phyloP scores from a whole-genome alignment of 805 yeast species.

The Wickerhamiella sergipiensis region DNA sequence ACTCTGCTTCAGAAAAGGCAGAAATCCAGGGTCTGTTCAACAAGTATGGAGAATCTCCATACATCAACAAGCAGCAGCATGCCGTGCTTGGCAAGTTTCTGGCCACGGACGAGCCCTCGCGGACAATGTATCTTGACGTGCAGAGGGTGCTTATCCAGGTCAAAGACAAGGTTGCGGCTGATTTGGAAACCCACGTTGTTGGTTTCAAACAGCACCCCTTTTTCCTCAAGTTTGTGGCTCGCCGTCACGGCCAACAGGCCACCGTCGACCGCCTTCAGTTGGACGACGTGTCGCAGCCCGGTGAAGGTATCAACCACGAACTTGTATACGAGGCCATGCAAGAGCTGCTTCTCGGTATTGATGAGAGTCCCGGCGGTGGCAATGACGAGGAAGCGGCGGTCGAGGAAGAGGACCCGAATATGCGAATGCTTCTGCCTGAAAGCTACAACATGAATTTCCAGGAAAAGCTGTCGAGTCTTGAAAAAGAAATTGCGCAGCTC shows the following conservation, averaged over 20 bases:
- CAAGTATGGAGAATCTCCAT: background rate
- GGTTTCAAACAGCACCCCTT: conserved; percentile 47
- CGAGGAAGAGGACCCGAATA: conserved; percentile 17
- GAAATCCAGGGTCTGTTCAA: background rate
- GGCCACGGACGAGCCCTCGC: conserved; percentile 11
- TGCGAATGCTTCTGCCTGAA: background rate
- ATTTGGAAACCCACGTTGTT: conserved; percentile 42
- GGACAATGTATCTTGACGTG: conserved; percentile 34
- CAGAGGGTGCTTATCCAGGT: conserved; percentile 44
- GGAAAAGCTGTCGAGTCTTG: conserved; percentile 20
- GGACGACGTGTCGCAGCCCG: conserved; percentile 13
- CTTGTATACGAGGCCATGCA: conserved; percentile 44
- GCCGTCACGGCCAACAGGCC: conserved; percentile 9
- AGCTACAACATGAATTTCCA: conserved; percentile 4
- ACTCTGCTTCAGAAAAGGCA: background rate
- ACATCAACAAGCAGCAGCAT: background rate
- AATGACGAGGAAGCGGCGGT: conserved; percentile 8
- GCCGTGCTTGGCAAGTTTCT: conserved; percentile 29
- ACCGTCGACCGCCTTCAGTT: conserved; percentile 21
- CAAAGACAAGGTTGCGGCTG: conserved; percentile 39
- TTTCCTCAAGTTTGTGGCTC: conserved; percentile 39
- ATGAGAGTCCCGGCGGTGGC: background rate
- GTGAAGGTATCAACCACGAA: conserved; percentile 28
- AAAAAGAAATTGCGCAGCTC: conserved; percentile 42
- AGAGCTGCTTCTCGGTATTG: conserved; percentile 1